Base-by-base conservation (phyloP, 2,329 filamentous ascomycete species). In the Claviceps fusiformis region DNA sequence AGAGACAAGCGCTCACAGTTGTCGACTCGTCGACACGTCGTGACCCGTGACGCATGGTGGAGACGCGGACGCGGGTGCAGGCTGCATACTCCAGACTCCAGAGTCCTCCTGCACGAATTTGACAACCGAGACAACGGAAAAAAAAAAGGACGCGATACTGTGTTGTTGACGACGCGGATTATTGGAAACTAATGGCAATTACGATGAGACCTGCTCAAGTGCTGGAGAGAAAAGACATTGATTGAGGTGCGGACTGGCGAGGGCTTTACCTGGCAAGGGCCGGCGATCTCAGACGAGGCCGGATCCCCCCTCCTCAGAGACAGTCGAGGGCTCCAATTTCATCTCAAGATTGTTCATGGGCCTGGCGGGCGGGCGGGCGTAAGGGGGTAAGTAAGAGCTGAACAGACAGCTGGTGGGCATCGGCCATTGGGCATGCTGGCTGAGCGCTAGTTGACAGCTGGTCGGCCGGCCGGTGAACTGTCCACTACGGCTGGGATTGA, bases 141-240 rank as follows among this genome's bases (percentile, higher is more conserved):
- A 29, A 17, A 15, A 15, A 41, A 17, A 33, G 29, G 27, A 52
- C 19, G 51, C 51, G 29, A 6, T 31, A 11, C 43, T 53, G 51
- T 53, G 52, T 19, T 29, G 19, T 17, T 37, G 37, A 50, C 17
- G 9, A 15, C 15, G 46, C 15, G 37, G 47, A 27, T 35, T 33
- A 44, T 35, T 43, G 37, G 27, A 37, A 47, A 50, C 46, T 44
- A 50, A 50, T 37, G 46, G 37, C 53, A 50, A 50, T 43, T 44
- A 27, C 46, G 37, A 50, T 50, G 46, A 54, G 53, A 50, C 53
- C 39, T 49, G 37, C 27, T 24, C 35, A 49, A 49, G 46, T 49
- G 45, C 46, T 31, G 33, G 35, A 19, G 46, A 11, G 37, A 54
- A 49, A 33, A 54, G 52, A 54, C 46, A 54, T 54, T 48, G 46